Evolutionary conservation across 164 flowering plant species (phyloP).

Genomic region (Magnolia sinica): DNA sequence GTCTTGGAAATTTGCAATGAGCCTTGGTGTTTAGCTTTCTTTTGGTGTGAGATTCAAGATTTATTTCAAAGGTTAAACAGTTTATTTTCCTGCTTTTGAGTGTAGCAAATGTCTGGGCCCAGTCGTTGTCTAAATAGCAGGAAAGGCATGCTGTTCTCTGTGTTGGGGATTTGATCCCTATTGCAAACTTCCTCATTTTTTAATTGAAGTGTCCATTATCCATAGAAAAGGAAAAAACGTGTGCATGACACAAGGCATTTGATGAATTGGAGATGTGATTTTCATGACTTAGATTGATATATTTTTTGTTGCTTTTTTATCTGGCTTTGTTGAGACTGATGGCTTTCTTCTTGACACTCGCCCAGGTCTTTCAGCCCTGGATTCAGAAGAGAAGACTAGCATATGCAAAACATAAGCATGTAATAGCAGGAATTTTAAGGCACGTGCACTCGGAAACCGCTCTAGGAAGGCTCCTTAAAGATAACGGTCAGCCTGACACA

Average conservation of each 20-base stretch:
- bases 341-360: not conserved
- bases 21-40: too few relatives aligned
- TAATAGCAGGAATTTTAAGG: conserved; percentile 61
- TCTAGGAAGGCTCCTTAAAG: conserved; percentile 57
- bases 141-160: too few relatives aligned
- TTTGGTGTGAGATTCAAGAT: too few relatives aligned
- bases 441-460: conserved; percentile 48
- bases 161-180: too few relatives aligned
- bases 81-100: too few relatives aligned
- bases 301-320: not conserved
- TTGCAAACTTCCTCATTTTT: too few relatives aligned
- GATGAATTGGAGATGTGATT: not conserved
- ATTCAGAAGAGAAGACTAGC: conserved; percentile 66
- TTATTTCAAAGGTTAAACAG: too few relatives aligned
- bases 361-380: conserved; percentile 86
- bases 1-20: too few relatives aligned
- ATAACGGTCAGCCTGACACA: conserved; percentile 52
- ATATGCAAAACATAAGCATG: conserved; percentile 70
- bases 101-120: too few relatives aligned
- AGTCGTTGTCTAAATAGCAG: too few relatives aligned
- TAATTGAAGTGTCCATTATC: too few relatives aligned
- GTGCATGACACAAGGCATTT: not conserved
- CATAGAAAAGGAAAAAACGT: too few relatives aligned
- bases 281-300: not conserved
- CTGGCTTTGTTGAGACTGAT: not conserved